Base-by-base conservation (phyloP, 306 rosid genomes). In the Boehmeria nivea region DNA sequence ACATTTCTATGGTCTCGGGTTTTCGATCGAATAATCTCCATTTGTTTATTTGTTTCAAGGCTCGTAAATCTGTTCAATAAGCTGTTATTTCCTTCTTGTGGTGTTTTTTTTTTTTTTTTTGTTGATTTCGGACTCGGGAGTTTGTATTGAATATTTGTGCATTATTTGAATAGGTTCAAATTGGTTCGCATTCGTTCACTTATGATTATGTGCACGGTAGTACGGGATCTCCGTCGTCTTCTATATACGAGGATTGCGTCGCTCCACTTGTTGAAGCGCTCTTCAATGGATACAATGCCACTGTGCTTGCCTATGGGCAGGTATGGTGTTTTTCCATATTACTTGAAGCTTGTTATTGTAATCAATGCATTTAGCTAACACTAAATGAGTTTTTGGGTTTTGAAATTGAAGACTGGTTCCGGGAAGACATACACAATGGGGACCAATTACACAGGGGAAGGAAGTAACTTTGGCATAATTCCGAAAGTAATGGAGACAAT, bases 261-360 rank as follows among this genome's bases (percentile, higher is more conserved):
- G 84, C 89, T 72, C 96, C 96, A 0, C 75, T 93, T 2, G 95
- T 93, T 10, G 95, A 87, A 42, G 96, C 96, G 0, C 78, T 93
- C 8, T 79, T 83, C 55, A 79, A 79, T 47, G 99, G 99, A 4
- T 93, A 93, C 54, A 93, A 93, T 64, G 96, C 99, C 24, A 93
- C 99, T 0, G 99, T 93, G 47, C 94, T 93, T 45, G 99, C 99
- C 3, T 93, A 85, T 57, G 99, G 99, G 6, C 99, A 93, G 99
- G 99, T 93, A 48, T 34, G 46, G 12, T 24, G 34, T 49, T 65
- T 20, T 8, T 15, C 11, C 16, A 4, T 8, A 1, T 2, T 15
- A 2, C 15, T 42, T 21, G 18, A n/a, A 4, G 11, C 43, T 46
- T 2, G 16, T 43, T 46, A 49, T 44, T 10, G 9, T 12, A 28